These are phyloP conservation scores for Fusarium nurragi DNA, from an alignment of 2,329 filamentous ascomycete genomes.

Conservation along the genomic window DNA sequence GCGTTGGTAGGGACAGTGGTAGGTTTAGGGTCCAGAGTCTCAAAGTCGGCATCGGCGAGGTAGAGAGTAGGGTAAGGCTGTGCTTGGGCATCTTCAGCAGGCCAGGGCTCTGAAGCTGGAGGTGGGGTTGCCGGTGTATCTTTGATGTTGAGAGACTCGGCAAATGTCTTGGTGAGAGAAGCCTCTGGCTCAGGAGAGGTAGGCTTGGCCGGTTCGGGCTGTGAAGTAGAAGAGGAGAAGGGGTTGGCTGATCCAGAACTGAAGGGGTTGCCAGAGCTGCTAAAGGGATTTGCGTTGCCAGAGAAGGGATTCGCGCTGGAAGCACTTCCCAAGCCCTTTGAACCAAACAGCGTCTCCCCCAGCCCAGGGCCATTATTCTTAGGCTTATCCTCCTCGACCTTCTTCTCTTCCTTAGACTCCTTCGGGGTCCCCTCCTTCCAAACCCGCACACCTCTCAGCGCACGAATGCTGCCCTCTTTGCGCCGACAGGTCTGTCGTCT, in stretches of 20 bases:
- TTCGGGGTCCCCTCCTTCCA: slow-evolving; percentile 52
- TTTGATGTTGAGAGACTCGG: slow-evolving; percentile 81
- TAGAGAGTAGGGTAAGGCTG: slow-evolving; percentile 78
- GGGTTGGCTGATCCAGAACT: slow-evolving; percentile 44
- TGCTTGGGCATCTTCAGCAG: slow-evolving; percentile 70
- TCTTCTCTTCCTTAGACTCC: slow-evolving; percentile 45
- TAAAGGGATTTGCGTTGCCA: slow-evolving; percentile 60
- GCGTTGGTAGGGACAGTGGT: slow-evolving; percentile 60
- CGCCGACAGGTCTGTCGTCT: slow-evolving; percentile 80
- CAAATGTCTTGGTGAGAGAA: slow-evolving; percentile 69
- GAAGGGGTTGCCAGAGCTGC: slow-evolving; percentile 49
- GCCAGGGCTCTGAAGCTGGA: slow-evolving; percentile 76
- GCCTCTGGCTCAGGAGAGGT: slow-evolving; percentile 41
- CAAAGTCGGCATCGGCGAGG: slow-evolving; percentile 89
- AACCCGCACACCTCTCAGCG: slow-evolving; percentile 73
- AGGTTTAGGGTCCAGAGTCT: slow-evolving; percentile 75
- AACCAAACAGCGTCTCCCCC: slow-evolving; percentile 76
- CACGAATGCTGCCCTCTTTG: slow-evolving; percentile 83
- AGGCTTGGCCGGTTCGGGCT: slow-evolving; percentile 47
- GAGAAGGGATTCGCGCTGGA: slow-evolving; percentile 68
- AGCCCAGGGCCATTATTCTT: slow-evolving; percentile 56
- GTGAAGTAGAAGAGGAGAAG: slow-evolving; percentile 49
- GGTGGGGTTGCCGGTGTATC: slow-evolving; percentile 51
- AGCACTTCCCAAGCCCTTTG: slow-evolving; percentile 57
- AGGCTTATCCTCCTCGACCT: slow-evolving; percentile 49